Evolutionary conservation across 176 grass and related monocot genomes (phyloP), one percentile per base, ranked within the genome.

Genomic region (Eremochloa ophiuroides): DNA sequence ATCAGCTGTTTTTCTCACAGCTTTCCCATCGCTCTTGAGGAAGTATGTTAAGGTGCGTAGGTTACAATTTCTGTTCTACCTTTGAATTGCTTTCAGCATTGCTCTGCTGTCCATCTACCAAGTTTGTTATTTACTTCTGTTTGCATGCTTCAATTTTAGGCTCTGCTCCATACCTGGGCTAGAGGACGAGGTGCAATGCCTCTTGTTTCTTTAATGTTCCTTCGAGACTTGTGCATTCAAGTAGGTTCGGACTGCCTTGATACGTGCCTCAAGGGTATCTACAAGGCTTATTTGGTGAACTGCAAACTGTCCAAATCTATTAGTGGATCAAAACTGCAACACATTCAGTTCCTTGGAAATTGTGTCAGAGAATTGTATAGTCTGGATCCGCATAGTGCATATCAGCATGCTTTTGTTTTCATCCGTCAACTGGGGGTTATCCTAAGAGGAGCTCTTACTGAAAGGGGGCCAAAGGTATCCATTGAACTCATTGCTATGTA

Each of bases 241-340:
- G 76, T 98, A 82, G 95, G 92, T 85, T 85, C 88, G 22, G 92
- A 93, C 85, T 98, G 95, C 85, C 88, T 94, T 87, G 92, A 95
- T 68, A 78, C 79, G 4, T 94, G 90, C 66, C 88, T 98, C 84
- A 93, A 85, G 79, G 95, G 95, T 79, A 91, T 93, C 76, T 98
- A 98, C 71, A 98, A 98, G 90, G 90, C 92, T 83, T 98, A 98
- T 93, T 87, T 98, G 87, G 83, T 98, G 69, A 98, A 98, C 81
- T 98, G 95, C 86, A 98, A 98, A 77, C 62, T 98, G 73, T 91
- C 95, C 29, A 98, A 95, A 86, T 91, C 90, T 56, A 87, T 98
- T 25, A 85, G 88, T 60, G 89, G 62, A 84, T 94, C 95, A 48
- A 98, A 98, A 66, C 79, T 93, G 62, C 88, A 91, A 38, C 92